phyloP scores from a whole-genome alignment of 805 yeast genomes.

The Kluyveromyces dobzhanskii region DNA sequence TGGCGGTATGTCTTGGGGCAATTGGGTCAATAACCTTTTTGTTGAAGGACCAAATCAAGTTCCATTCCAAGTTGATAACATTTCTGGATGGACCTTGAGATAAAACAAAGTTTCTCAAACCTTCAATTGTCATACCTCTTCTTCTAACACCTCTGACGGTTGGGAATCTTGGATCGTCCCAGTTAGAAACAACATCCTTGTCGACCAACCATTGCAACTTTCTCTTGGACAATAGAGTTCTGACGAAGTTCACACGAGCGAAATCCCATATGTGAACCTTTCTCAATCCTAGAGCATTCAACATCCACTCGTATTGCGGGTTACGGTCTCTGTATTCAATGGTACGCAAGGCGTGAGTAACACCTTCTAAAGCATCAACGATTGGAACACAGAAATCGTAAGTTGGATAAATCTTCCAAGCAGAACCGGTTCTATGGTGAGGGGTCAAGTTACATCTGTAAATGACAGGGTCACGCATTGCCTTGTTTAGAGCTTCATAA shows the following conservation, averaged over 20 bases:
- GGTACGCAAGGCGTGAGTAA: slow-evolving; percentile 95
- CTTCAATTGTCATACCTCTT: slow-evolving; percentile 99
- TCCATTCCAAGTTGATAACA: slow-evolving; percentile 96
- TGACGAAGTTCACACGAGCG: slow-evolving; percentile 91
- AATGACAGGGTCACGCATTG: slow-evolving; percentile 95
- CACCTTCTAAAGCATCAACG: slow-evolving; percentile 93
- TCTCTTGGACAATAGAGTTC: slow-evolving; percentile 93
- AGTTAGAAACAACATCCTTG: slow-evolving; percentile 73
- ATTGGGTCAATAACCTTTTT: slow-evolving; percentile 95
- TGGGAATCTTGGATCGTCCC: slow-evolving; percentile 99
- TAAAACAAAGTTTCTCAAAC: slow-evolving; percentile 84
- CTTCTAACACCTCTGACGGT: slow-evolving; percentile 98
- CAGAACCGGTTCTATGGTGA: slow-evolving; percentile 89
- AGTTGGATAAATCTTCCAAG: slow-evolving; percentile 96
- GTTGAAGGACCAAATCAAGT: slow-evolving; percentile 93
- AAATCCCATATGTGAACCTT: slow-evolving; percentile 97
- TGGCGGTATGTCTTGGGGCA: slow-evolving; percentile 92
- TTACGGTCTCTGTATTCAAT: slow-evolving; percentile 98
- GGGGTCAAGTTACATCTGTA: slow-evolving; percentile 97
- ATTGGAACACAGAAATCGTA: slow-evolving; percentile 98
- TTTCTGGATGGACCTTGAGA: slow-evolving; percentile 98
- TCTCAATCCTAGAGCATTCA: slow-evolving; percentile 70
- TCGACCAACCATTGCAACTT: slow-evolving; percentile 99
- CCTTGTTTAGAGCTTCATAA: slow-evolving; percentile 82
- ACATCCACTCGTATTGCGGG: slow-evolving; percentile 96